Conservation (phyloP, 2,329 filamentous ascomycete species). For the Aspergillus eucalypticola region DNA sequence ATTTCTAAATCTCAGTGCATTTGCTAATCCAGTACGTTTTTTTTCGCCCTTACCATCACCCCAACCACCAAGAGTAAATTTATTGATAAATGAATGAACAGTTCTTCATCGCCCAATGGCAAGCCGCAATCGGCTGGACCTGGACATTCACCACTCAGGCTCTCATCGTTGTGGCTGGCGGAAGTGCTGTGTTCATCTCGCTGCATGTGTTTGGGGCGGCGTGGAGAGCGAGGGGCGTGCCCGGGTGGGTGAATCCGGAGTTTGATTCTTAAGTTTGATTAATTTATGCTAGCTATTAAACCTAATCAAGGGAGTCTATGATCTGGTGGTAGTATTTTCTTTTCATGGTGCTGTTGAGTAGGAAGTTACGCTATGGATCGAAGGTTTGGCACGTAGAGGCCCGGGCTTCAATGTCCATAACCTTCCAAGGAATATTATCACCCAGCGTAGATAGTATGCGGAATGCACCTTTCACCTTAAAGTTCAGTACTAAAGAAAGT, state of each 20-base stretch:
- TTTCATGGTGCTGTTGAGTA: no score
- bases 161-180: constrained; percentile 47
- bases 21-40: constrained; percentile 43
- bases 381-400: no score
- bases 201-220: constrained; percentile 45
- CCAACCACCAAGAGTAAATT: no score
- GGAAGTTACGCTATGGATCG: no score
- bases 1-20: constrained; percentile 54
- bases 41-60: neutral
- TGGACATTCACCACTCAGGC: constrained; percentile 55
- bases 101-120: constrained; percentile 56
- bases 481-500: no score
- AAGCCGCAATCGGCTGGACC: constrained; percentile 48
- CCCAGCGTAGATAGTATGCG: no score
- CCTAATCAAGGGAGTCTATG: no score
- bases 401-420: neutral
- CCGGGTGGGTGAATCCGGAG: constrained; percentile 52
- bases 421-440: neutral
- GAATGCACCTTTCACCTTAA: no score
- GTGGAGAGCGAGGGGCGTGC: constrained; percentile 40
- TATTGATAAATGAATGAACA: constrained; percentile 11
- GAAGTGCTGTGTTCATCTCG: constrained; percentile 38
- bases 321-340: no score
- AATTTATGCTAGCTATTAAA: no score
- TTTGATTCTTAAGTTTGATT: constrained; percentile 29